These are phyloP conservation scores for Axilococcus clingmanii DNA, from an alignment of 139 green algal genomes.

Conservation along the genomic window DNA sequence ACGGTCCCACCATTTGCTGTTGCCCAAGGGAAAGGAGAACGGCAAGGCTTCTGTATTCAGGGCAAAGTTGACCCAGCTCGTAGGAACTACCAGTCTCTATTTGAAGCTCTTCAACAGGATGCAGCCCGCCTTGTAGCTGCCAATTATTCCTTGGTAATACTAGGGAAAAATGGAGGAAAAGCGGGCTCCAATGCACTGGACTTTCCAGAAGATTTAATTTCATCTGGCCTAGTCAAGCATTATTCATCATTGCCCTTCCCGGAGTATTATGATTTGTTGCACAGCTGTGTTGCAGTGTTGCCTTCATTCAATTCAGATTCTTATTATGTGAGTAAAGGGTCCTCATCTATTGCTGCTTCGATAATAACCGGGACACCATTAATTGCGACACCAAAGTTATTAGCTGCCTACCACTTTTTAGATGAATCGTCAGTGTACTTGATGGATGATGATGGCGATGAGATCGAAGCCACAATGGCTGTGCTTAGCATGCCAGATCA, in stretches of 20 bases:
- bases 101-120: constrained; percentile 8
- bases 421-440: constrained; percentile 18
- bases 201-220: constrained; percentile 10
- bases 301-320: constrained; percentile 16
- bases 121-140: not conserved
- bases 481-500: constrained; percentile 2
- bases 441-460: constrained; percentile 5
- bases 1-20: too few relatives aligned
- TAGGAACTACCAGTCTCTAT: constrained; percentile 17
- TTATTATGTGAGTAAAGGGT: constrained; percentile 29
- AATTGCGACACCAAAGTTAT: constrained; percentile 15
- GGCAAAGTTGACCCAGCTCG: constrained; percentile 22
- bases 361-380: constrained; percentile 24
- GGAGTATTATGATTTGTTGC: constrained; percentile 29
- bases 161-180: constrained; percentile 15
- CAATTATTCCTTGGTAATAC: constrained; percentile 16
- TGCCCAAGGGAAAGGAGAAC: too few relatives aligned
- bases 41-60: constrained; percentile 11
- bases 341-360: constrained; percentile 15
- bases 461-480: constrained; percentile 20
- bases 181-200: not conserved
- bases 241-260: constrained; percentile 21
- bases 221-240: constrained; percentile 12
- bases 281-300: constrained; percentile 17
- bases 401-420: constrained; percentile 24